phyloP scores from a whole-genome alignment of 192 early-diverging fungal genomes.

The Coemansia pectinata region DNA sequence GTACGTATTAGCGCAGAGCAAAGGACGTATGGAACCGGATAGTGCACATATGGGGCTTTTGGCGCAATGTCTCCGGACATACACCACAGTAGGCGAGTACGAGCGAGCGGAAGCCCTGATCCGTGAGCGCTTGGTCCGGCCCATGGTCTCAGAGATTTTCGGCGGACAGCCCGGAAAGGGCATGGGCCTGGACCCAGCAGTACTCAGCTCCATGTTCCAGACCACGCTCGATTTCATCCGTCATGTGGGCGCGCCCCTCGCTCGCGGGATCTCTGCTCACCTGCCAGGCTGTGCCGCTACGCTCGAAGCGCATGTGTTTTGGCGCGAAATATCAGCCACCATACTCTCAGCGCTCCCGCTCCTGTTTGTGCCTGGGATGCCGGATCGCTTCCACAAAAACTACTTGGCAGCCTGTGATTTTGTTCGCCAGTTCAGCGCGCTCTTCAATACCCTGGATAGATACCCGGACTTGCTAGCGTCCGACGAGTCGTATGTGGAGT shows the following conservation, averaged over 20 bases:
- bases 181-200: conserved; percentile 35
- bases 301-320: conserved; percentile 33
- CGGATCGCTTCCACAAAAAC: conserved; percentile 42
- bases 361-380: conserved; percentile 50
- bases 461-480: not conserved
- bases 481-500: conserved; percentile 27
- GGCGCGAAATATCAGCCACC: conserved; percentile 24
- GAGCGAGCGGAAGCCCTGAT: conserved; percentile 23
- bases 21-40: not conserved
- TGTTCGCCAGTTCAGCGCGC: conserved; percentile 21
- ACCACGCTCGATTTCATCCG: conserved; percentile 13
- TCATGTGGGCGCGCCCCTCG: conserved; percentile 17
- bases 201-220: conserved; percentile 21
- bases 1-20: not conserved
- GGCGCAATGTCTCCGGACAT: conserved; percentile 36
- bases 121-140: conserved; percentile 23
- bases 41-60: not conserved
- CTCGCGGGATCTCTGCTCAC: conserved; percentile 4
- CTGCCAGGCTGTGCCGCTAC: conserved; percentile 8
- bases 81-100: conserved; percentile 26
- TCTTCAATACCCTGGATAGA: conserved; percentile 9
- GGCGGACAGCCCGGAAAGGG: conserved; percentile 24
- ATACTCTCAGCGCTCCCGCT: conserved; percentile 26
- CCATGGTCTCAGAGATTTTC: conserved; percentile 7
- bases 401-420: conserved; percentile 21